These are phyloP conservation scores for Aciculosporium take DNA, from an alignment of 2,329 filamentous ascomycete genomes.

Conservation along the genomic window DNA sequence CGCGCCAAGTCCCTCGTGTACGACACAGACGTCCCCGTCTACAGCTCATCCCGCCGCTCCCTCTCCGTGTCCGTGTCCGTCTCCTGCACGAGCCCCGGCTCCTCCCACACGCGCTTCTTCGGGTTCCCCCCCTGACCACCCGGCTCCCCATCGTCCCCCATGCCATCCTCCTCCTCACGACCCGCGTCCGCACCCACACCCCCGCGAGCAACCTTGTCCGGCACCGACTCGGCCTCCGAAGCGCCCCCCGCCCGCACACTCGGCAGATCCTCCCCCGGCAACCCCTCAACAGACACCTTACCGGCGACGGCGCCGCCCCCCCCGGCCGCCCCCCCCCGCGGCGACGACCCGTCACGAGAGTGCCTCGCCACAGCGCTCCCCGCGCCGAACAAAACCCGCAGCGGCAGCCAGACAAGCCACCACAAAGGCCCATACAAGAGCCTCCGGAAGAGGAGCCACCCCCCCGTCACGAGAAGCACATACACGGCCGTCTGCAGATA, in stretches of 20 bases:
- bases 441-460: conserved; percentile 75
- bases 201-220: conserved; percentile 40
- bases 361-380: conserved; percentile 34
- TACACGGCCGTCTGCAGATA: conserved; percentile 87
- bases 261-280: conserved; percentile 29
- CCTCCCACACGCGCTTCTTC: conserved; percentile 18
- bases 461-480: conserved; percentile 60
- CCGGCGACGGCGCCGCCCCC: conserved; percentile 15
- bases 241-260: conserved; percentile 30
- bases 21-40: background rate
- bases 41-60: conserved; percentile 23
- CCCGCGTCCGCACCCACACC: conserved; percentile 33
- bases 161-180: conserved; percentile 11
- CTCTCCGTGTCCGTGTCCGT: background rate
- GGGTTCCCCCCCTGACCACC: conserved; percentile 10
- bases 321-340: conserved; percentile 12
- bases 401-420: conserved; percentile 75
- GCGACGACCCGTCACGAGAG: conserved; percentile 8
- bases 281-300: conserved; percentile 19
- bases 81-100: conserved; percentile 8
- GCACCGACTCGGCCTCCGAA: conserved; percentile 24
- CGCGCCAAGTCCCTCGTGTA: background rate
- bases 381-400: conserved; percentile 51
- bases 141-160: conserved; percentile 9
- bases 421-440: conserved; percentile 79